Conservation (phyloP, 2,329 filamentous ascomycete genomes). For the Aspergillus sp. region DNA sequence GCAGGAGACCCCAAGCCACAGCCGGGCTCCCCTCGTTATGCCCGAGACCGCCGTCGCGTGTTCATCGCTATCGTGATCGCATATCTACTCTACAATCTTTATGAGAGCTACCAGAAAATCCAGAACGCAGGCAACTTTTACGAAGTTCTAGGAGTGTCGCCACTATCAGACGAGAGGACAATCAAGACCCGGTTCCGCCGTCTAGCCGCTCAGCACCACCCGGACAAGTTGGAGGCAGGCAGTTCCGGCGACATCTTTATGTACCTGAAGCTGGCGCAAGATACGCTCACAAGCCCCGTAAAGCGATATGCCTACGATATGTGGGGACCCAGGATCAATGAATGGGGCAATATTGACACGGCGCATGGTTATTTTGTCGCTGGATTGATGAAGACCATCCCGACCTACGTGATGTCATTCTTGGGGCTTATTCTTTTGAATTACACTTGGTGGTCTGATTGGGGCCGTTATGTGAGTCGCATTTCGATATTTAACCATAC, state of each 20-base stretch:
- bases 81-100: slow-evolving; percentile 90
- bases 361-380: slow-evolving; percentile 70
- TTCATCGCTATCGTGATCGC: slow-evolving; percentile 76
- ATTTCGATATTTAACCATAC: not conserved
- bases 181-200: slow-evolving; percentile 84
- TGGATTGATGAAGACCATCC: slow-evolving; percentile 55
- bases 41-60: slow-evolving; percentile 75
- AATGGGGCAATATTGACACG: slow-evolving; percentile 58
- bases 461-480: slow-evolving; percentile 46
- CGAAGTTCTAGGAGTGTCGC: slow-evolving; percentile 68
- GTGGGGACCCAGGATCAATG: slow-evolving; percentile 71
- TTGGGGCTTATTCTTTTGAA: slow-evolving; percentile 38
- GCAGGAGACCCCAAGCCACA: slow-evolving; percentile 79
- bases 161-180: slow-evolving; percentile 68
- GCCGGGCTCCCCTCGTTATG: slow-evolving; percentile 65
- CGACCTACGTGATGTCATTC: slow-evolving; percentile 42
- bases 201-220: slow-evolving; percentile 69
- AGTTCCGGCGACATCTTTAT: slow-evolving; percentile 64
- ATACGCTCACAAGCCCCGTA: slow-evolving; percentile 74
- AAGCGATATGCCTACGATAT: slow-evolving; percentile 86
- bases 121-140: slow-evolving; percentile 75
- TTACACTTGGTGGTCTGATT: slow-evolving; percentile 42
- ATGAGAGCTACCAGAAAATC: slow-evolving; percentile 83
- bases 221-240: slow-evolving; percentile 68
- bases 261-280: slow-evolving; percentile 77